Evolutionary conservation across 1,139 yeast species (phyloP).

Genomic region (Wickerhamiella infanticola): DNA sequence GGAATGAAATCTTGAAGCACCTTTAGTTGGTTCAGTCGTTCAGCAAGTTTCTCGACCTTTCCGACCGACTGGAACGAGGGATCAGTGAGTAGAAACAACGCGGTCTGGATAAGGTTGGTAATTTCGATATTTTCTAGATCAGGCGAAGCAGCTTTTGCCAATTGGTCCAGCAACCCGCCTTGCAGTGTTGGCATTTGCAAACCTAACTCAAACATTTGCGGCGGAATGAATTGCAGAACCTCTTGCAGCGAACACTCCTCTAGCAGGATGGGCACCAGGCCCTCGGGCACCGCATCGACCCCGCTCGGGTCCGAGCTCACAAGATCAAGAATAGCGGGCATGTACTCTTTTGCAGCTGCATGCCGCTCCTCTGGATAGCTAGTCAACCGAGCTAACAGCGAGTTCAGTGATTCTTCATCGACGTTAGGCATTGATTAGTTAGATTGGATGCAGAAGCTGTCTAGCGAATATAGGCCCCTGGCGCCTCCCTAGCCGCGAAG

Average conservation of each 20-base stretch:
- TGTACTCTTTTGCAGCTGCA: conserved; percentile 3
- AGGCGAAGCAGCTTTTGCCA: conserved; percentile 2
- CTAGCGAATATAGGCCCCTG: neutral
- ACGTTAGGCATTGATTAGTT: conserved; percentile 7
- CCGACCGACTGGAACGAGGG: neutral
- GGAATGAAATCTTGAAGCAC: neutral
- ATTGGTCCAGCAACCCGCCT: conserved; percentile 2
- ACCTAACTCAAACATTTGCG: conserved; percentile 3
- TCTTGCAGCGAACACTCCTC: conserved; percentile 4
- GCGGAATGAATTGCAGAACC: conserved; percentile 5
- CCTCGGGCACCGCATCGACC: conserved; percentile 9
- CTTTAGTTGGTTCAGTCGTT: neutral
- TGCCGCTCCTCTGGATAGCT: conserved; percentile 2
- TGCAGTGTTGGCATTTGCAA: conserved; percentile 7
- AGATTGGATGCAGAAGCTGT: conserved; percentile 3
- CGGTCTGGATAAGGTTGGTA: neutral
- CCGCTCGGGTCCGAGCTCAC: conserved; percentile 5
- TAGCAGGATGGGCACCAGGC: conserved; percentile 9
- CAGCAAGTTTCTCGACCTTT: neutral
- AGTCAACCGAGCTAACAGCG: conserved; percentile 4
- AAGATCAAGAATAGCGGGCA: conserved; percentile 10
- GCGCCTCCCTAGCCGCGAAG: too few species aligned
- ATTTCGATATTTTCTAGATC: conserved; percentile 2
- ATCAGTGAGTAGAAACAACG: neutral
- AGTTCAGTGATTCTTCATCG: conserved; percentile 8